phyloP scores from a whole-genome alignment of 352 stramenopile species.

The Lagenidium sp. region DNA sequence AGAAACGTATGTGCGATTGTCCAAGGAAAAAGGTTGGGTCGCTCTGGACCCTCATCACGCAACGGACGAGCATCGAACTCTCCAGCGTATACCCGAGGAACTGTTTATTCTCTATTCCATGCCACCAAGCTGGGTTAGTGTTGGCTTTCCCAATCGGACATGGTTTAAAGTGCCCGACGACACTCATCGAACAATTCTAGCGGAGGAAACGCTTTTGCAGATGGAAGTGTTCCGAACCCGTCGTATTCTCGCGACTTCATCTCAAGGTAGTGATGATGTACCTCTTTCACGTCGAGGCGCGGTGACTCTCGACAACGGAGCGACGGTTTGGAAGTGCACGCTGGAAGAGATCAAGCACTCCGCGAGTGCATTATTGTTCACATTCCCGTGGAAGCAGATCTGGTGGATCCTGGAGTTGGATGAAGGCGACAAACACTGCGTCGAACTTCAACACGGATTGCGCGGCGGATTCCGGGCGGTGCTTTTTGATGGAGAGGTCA shows the following conservation, averaged over 20 bases:
- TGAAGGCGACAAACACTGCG: conserved; percentile 40
- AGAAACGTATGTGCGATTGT: conserved; percentile 59
- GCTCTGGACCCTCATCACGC: conserved; percentile 25
- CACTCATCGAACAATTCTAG: conserved; percentile 44
- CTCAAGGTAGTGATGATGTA: conserved; percentile 59
- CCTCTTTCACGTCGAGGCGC: conserved; percentile 47
- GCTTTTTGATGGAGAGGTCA: conserved; percentile 52
- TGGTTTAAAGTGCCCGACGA: conserved; percentile 82
- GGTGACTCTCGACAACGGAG: conserved; percentile 35
- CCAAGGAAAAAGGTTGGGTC: conserved; percentile 78
- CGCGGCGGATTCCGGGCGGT: conserved; percentile 67
- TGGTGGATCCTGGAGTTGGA: conserved; percentile 78
- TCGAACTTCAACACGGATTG: conserved; percentile 74
- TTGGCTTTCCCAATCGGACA: conserved; percentile 66
- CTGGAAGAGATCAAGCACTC: conserved; percentile 82
- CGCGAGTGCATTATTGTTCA: conserved; percentile 67
- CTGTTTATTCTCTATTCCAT: conserved; percentile 72
- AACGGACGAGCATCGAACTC: conserved; percentile 16
- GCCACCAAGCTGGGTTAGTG: conserved; percentile 72
- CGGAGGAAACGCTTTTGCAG: conserved; percentile 64
- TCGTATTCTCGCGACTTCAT: conserved; percentile 59
- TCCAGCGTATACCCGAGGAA: conserved; percentile 62
- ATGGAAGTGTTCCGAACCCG: conserved; percentile 65
- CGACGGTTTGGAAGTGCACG: conserved; percentile 45
- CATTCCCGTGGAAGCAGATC: conserved; percentile 82